A percentile compares a stretch with the other conserved stretches of the same genome.
Conservation (phyloP, 108 stramenopile genomes). For the Fistulifera pelliculosa region DNA sequence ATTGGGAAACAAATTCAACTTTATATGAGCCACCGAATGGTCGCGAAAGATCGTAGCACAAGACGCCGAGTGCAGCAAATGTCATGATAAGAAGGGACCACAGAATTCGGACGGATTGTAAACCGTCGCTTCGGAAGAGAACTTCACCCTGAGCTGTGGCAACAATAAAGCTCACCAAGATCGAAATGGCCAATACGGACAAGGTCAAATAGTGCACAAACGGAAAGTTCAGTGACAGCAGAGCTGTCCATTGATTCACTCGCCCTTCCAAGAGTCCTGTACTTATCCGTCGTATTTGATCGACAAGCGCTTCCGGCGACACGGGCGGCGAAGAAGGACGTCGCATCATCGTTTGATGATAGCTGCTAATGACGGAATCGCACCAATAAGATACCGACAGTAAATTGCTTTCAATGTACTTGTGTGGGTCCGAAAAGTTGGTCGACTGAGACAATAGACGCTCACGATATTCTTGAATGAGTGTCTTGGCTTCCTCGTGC, state of each 20-base stretch:
- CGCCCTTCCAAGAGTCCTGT: constrained; percentile 30
- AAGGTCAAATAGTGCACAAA: constrained; percentile 12
- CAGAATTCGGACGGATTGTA: constrained; percentile 10
- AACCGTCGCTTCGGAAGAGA: constrained; percentile 6
- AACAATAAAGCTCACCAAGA: constrained; percentile 7
- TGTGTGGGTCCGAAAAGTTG: background rate
- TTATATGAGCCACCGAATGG: constrained; percentile 15
- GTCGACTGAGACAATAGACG: background rate
- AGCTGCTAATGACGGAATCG: background rate
- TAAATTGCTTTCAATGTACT: background rate
- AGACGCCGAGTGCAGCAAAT: constrained; percentile 11
- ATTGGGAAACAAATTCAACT: background rate
- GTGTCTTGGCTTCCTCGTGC: too few species aligned
- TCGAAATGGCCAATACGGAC: constrained; percentile 9
- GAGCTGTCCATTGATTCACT: constrained; percentile 20
- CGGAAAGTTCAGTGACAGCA: constrained; percentile 35
- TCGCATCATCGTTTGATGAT: too few species aligned
- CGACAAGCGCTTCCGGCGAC: background rate
- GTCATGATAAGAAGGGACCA: constrained; percentile 10
- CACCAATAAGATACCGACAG: background rate
- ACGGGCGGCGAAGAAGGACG: too few species aligned
- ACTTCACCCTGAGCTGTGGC: constrained; percentile 15
- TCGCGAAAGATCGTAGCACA: constrained; percentile 6
- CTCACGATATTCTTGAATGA: background rate
- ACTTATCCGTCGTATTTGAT: background rate